A percentile compares a stretch with the other conserved stretches of the same genome.
phyloP scores from a whole-genome alignment of 2,329 filamentous ascomycete genomes.

The Thielaviopsis populi region DNA sequence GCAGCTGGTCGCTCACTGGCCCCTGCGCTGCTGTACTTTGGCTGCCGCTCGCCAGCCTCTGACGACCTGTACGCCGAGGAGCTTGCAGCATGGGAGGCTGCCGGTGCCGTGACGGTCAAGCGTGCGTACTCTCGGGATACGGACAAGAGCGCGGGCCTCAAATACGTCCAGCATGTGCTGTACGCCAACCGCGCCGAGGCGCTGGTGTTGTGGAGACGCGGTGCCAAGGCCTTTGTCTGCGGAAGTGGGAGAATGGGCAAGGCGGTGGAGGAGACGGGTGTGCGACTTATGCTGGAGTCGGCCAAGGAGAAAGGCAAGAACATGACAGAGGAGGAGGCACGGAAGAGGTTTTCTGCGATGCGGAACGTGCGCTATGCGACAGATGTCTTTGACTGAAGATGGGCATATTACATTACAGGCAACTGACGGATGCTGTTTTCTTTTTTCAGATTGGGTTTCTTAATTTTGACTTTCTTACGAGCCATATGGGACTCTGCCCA shows the following conservation, averaged over 20 bases:
- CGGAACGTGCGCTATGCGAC: constrained; percentile 42
- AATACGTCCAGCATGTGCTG: constrained; percentile 34
- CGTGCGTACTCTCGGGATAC: constrained; percentile 36
- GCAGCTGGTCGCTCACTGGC: constrained; percentile 38
- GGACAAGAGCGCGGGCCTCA: constrained; percentile 32
- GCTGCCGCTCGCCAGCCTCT: constrained; percentile 37
- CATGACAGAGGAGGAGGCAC: constrained; percentile 27
- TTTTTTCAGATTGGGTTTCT: neutral
- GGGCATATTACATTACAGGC: neutral
- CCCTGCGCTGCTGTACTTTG: constrained; percentile 49
- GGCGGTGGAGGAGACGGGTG: constrained; percentile 29
- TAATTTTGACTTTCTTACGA: too few relatives aligned
- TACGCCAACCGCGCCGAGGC: constrained; percentile 26
- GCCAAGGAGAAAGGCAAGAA: constrained; percentile 23
- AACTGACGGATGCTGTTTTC: neutral
- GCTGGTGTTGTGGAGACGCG: constrained; percentile 27
- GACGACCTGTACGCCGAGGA: constrained; percentile 42
- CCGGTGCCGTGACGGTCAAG: constrained; percentile 45
- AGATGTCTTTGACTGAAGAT: constrained; percentile 42
- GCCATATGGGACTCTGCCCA: too few relatives aligned
- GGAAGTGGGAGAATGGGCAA: constrained; percentile 40
- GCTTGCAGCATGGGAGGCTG: constrained; percentile 41
- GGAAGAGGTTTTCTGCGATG: constrained; percentile 34
- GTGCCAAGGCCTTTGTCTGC: constrained; percentile 48
- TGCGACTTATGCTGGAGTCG: constrained; percentile 25